These are phyloP conservation scores for Pythium sukuiense DNA, from an alignment of 352 stramenopile species.

Conservation along the genomic window DNA sequence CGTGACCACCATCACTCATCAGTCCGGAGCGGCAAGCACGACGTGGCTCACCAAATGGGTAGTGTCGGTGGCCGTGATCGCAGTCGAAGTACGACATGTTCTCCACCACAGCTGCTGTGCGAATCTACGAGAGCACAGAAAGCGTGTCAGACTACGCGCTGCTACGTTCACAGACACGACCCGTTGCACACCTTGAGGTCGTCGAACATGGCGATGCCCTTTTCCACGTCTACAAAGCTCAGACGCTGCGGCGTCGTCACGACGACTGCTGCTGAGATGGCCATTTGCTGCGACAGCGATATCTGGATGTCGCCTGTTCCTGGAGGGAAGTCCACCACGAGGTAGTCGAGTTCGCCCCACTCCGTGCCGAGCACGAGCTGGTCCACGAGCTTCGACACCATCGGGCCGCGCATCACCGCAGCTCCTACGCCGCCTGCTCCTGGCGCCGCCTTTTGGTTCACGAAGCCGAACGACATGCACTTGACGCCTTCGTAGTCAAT, in stretches of 20 bases:
- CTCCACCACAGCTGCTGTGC: constrained; percentile 96
- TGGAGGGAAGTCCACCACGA: constrained; percentile 98
- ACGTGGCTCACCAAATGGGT: constrained; percentile 63
- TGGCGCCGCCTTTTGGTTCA: constrained; percentile 83
- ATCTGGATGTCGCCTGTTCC: constrained; percentile 99
- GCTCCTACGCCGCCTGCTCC: constrained; percentile 79
- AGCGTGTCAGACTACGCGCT: neutral
- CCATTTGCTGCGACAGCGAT: constrained; percentile 96
- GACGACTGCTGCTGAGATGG: constrained; percentile 97
- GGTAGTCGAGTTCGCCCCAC: constrained; percentile 99
- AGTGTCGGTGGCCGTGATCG: constrained; percentile 82
- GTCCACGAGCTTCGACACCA: constrained; percentile 98
- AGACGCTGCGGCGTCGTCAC: constrained; percentile 99
- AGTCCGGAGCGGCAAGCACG: neutral
- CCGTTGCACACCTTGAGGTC: constrained; percentile 84
- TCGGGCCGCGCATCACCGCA: constrained; percentile 96
- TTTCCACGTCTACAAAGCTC: constrained; percentile 98
- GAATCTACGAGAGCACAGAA: constrained; percentile 70
- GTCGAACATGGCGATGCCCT: constrained; percentile 98
- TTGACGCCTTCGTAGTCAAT: constrained; percentile 88
- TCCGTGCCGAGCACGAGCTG: constrained; percentile 95
- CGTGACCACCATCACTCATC: neutral
- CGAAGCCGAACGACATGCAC: constrained; percentile 93
- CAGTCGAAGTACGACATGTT: constrained; percentile 99
- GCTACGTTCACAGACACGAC: neutral